phyloP scores from a whole-genome alignment of 2,329 filamentous ascomycete genomes.

The Cladophialophora bantiana region DNA sequence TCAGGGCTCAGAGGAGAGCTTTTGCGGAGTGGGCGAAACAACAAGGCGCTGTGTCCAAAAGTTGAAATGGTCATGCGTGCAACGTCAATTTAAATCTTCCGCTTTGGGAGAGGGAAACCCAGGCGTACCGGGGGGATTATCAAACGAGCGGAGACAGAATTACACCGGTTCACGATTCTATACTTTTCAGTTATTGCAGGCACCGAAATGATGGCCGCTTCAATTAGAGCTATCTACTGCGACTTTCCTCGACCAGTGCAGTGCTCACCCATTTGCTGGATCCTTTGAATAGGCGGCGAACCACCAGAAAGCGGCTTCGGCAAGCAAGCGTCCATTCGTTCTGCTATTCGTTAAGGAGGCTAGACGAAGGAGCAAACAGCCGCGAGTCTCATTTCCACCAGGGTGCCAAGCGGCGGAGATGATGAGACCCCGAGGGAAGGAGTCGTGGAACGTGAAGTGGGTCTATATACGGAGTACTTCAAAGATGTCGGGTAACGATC shows the following conservation, averaged over 20 bases:
- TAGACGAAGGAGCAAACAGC: too few relatives aligned
- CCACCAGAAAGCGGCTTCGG: neutral
- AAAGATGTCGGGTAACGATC: too few relatives aligned
- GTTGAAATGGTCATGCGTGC: conserved; percentile 23
- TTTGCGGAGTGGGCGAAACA: conserved; percentile 76
- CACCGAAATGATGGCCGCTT: neutral
- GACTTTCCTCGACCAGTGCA: neutral
- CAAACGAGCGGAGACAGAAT: neutral
- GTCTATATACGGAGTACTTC: too few relatives aligned
- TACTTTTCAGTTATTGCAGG: neutral
- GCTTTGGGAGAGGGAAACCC: neutral
- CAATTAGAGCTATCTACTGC: neutral
- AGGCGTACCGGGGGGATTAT: neutral
- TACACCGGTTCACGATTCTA: neutral
- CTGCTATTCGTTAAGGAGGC: neutral
- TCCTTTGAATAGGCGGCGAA: neutral
- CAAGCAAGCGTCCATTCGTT: neutral
- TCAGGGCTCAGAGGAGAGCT: conserved; percentile 75
- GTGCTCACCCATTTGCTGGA: neutral
- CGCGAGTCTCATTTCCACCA: too few relatives aligned
- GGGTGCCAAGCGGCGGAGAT: too few relatives aligned
- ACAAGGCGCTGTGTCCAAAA: conserved; percentile 45
- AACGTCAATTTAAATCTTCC: neutral
- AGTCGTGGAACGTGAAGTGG: too few relatives aligned
- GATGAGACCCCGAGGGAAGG: too few relatives aligned